A percentile compares a stretch with the other conserved stretches of the same genome.
These are phyloP conservation scores for Ganoderma multipileum DNA, from an alignment of 1,284 basidiomycete genomes.

Conservation along the genomic window DNA sequence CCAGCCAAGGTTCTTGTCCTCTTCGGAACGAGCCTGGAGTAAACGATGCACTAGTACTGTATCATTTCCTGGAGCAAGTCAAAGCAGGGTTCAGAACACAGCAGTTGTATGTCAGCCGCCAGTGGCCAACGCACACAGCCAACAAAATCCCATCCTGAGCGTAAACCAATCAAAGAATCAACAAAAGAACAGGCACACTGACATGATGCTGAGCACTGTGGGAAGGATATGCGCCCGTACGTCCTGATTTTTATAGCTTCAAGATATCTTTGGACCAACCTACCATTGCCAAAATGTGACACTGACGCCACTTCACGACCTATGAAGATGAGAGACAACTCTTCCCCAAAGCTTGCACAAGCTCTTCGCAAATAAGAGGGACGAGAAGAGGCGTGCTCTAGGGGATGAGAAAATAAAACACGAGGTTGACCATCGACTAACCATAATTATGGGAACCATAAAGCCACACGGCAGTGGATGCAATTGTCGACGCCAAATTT, in stretches of 20 bases:
- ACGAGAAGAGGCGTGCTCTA: background rate
- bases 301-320: background rate
- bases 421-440: background rate
- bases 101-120: background rate
- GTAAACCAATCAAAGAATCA: background rate
- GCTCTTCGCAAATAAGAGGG: background rate
- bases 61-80: background rate
- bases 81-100: background rate
- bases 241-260: background rate
- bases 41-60: background rate
- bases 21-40: background rate
- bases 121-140: background rate
- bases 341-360: background rate
- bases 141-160: background rate
- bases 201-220: background rate
- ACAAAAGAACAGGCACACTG: background rate
- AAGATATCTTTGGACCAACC: background rate
- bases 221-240: background rate
- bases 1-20: background rate
- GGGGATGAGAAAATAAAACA: background rate
- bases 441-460: background rate
- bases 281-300: background rate
- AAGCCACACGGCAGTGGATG: background rate
- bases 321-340: background rate
- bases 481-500: background rate